phyloP scores from a whole-genome alignment of 2,329 filamentous ascomycete genomes.

The Colletotrichum australisinense region DNA sequence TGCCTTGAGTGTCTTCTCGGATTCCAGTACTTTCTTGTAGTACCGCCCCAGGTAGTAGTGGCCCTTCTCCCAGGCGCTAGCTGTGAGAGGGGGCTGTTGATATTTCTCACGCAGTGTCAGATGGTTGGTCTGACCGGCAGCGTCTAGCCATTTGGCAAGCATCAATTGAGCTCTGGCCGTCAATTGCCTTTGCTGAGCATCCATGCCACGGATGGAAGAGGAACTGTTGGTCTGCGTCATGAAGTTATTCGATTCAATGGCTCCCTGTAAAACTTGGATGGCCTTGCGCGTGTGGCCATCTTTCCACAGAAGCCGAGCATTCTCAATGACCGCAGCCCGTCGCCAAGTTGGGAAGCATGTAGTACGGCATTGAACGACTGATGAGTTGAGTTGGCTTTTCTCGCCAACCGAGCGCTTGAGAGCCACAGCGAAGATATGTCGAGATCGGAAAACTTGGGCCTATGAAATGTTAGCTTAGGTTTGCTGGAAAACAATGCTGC shows the following conservation, averaged over 20 bases:
- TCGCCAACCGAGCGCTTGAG: conserved; percentile 83
- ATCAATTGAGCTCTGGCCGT: conserved; percentile 86
- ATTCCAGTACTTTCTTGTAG: conserved; percentile 95
- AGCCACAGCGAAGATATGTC: conserved; percentile 90
- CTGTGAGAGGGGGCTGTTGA: conserved; percentile 79
- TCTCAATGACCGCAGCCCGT: conserved; percentile 93
- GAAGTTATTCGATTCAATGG: conserved; percentile 86
- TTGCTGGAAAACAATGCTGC: no score
- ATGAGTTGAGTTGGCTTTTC: conserved; percentile 85
- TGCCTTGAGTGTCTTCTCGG: conserved; percentile 81
- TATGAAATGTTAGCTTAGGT: conserved; percentile 39
- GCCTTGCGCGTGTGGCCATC: conserved; percentile 95
- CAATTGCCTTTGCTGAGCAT: conserved; percentile 67
- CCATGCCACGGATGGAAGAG: conserved; percentile 53
- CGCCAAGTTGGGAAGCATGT: conserved; percentile 85
- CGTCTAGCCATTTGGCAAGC: conserved; percentile 96
- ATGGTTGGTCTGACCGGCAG: conserved; percentile 91
- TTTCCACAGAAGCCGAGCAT: conserved; percentile 92
- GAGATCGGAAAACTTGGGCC: conserved; percentile 71
- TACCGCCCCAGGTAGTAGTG: conserved; percentile 97
- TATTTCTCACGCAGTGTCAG: conserved; percentile 84
- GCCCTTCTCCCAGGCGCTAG: conserved; percentile 89
- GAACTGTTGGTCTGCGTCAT: conserved; percentile 58
- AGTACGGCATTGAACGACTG: conserved; percentile 95
- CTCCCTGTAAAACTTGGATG: conserved; percentile 89